These are phyloP conservation scores for Striga asiatica DNA, from an alignment of 257 asterid species.

Conservation along the genomic window DNA sequence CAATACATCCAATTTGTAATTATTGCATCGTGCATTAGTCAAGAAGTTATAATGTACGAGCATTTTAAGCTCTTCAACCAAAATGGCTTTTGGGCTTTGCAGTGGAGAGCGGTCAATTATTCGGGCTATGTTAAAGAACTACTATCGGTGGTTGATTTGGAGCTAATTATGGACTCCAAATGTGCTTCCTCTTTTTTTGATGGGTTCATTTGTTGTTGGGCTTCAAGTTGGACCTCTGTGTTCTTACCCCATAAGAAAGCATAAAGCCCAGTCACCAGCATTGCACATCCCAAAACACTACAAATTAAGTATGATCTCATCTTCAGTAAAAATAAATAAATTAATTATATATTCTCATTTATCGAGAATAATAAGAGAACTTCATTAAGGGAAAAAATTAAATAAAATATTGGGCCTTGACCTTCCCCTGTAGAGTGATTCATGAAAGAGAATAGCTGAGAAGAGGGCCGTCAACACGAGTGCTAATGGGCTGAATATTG, in stretches of 20 bases:
- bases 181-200: slow-evolving; percentile 13
- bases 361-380: neutral
- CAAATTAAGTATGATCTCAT: neutral
- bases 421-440: slow-evolving; percentile 49
- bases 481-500: slow-evolving; percentile 36
- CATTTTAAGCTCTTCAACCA: too few species aligned
- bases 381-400: neutral
- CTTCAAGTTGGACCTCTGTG: slow-evolving; percentile 14
- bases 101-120: neutral
- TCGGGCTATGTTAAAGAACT: neutral
- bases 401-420: neutral
- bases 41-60: too few species aligned
- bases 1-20: too few species aligned
- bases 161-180: slow-evolving; percentile 17
- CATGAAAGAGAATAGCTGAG: slow-evolving; percentile 32
- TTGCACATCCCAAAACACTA: slow-evolving; percentile 29
- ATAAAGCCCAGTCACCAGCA: slow-evolving; percentile 37
- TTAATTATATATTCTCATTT: neutral
- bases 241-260: slow-evolving; percentile 42
- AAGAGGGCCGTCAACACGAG: slow-evolving; percentile 35
- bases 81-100: too few species aligned
- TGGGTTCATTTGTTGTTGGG: slow-evolving; percentile 8
- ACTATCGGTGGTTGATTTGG: neutral
- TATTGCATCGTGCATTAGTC: too few species aligned
- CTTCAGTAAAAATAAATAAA: neutral